Evolutionary conservation across 2,329 filamentous ascomycete genomes (phyloP), one percentile per base, ranked within the genome.

Genomic region (Zymoseptoria pseudotritici): DNA sequence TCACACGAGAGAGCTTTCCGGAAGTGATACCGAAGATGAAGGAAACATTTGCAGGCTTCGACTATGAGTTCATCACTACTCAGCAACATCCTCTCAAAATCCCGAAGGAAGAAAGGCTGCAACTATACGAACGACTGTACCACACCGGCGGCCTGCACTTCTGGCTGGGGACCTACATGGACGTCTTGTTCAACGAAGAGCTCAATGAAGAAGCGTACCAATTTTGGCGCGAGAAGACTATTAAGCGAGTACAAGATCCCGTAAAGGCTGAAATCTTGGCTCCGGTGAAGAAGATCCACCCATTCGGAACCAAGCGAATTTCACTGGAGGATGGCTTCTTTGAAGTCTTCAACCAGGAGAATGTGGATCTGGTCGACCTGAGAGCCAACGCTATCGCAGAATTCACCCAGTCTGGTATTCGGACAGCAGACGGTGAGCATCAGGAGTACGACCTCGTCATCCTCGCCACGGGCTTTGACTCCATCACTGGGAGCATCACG

Each of bases 221-320:
- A 0, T 73, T 87, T 0, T 73, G 75, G 54, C 65, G 65, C 31
- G 60, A 60, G n/a, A 76, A 76, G 64, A 75, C 72, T 46, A 51
- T 55, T 3, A 50, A 57, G 29, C 59, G 57, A 2, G 61, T 72
- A 1, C 77, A 79, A 54, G 83, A 84, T 61, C 81, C 83, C 0
- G 79, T 82, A 29, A 74, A 87, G 8, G 70, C 82, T 0, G 76
- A 83, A 2, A 75, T 78, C 20, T 76, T 88, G 2, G 74, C 85
- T 4, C 86, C 86, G 0, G 80, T 85, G 61, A 55, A 67, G 70
- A 3, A 76, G 74, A 78, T 9, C 2, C 60, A 64, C 54, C 50
- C 62, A 9, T 64, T 60, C 29, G 58, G 55, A 2, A 56, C 54
- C 9, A 64, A 64, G 55, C 46, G 62, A 20, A 53, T 61, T 9